phyloP scores from a whole-genome alignment of 768 basidiomycete species.

The Trametes coccinea region DNA sequence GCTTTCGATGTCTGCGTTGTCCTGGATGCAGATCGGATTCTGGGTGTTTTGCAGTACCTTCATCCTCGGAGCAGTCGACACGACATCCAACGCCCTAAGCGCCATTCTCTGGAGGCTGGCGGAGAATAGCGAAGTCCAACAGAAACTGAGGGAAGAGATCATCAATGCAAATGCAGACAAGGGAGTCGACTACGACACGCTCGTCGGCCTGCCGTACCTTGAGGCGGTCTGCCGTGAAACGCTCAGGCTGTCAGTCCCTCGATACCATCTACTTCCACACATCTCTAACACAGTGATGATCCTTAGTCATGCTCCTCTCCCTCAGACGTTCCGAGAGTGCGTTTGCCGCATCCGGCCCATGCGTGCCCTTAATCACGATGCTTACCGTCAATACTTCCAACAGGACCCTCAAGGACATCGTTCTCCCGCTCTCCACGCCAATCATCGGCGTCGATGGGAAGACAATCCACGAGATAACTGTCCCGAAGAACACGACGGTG shows the following conservation, averaged over 20 bases:
- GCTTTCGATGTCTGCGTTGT: background rate
- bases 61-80: slow-evolving; percentile 46
- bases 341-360: background rate
- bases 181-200: slow-evolving; percentile 39
- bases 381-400: background rate
- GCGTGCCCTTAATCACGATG: too few relatives aligned
- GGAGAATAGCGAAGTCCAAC: slow-evolving; percentile 39
- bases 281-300: background rate
- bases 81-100: slow-evolving; percentile 43
- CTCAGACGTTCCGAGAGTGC: slow-evolving; percentile 35
- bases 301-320: slow-evolving; percentile 48
- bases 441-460: slow-evolving; percentile 40
- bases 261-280: slow-evolving; percentile 8
- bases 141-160: slow-evolving; percentile 41
- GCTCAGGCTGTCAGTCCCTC: slow-evolving; percentile 47
- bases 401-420: slow-evolving; percentile 39
- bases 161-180: slow-evolving; percentile 24
- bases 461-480: slow-evolving; percentile 37
- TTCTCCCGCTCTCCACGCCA: slow-evolving; percentile 44
- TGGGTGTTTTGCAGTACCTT: slow-evolving; percentile 31
- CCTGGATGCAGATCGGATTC: background rate
- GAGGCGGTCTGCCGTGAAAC: slow-evolving; percentile 63
- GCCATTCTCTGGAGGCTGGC: slow-evolving; percentile 40
- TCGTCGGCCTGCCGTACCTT: slow-evolving; percentile 57
- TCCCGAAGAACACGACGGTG: slow-evolving; percentile 43